Base-by-base conservation (phyloP, 768 basidiomycete genomes). In the Psilocybe tampanensis region DNA sequence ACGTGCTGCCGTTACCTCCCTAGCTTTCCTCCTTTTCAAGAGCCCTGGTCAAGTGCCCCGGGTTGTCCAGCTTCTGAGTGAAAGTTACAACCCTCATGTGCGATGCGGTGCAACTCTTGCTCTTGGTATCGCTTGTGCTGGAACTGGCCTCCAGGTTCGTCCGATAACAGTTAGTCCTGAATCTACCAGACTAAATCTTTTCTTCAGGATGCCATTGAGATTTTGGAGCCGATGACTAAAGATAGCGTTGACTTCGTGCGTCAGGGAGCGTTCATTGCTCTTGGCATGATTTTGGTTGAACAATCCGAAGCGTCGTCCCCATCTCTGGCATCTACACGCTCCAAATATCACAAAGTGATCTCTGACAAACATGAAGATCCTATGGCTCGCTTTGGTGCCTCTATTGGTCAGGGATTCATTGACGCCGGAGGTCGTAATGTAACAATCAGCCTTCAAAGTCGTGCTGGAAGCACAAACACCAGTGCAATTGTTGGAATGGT, bases 21-120 rank as follows among this genome's bases (percentile, higher is more conserved):
- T 99, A 41, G 94, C 97, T 0, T 98, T 99, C 79, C 78, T 99
- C 55, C 83, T 99, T 24, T 99, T 96, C 84, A 94, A 98, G 75
- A 97, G 92, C 70, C 95, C 97, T 12, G 83, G 85, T 12, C 95
- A 98, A 76, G 95, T 99, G 2, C 97, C 97, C 18, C 82, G 97
- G 44, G 92, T 98, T 57, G 97, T 99, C 6, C 97, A 99, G 70
- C 83, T 99, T 15, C 77, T 99, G 50, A 94, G 93, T 61, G 97
- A 99, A 78, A 96, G 94, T 66, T 99, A 99, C 74, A 99, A 98
- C 69, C 97, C 97, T 13, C 96, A 98, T 70, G 97, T 99, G 21
- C 85, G 97, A 42, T 98, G 96, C 60, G 96, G 96, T 62, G 95
- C 95, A 24, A 97, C 96, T 4, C 81, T 99, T 29, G 97, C 97